Evolutionary conservation across 441 rosid genomes (phyloP).

Genomic region (Geranium incanum): DNA sequence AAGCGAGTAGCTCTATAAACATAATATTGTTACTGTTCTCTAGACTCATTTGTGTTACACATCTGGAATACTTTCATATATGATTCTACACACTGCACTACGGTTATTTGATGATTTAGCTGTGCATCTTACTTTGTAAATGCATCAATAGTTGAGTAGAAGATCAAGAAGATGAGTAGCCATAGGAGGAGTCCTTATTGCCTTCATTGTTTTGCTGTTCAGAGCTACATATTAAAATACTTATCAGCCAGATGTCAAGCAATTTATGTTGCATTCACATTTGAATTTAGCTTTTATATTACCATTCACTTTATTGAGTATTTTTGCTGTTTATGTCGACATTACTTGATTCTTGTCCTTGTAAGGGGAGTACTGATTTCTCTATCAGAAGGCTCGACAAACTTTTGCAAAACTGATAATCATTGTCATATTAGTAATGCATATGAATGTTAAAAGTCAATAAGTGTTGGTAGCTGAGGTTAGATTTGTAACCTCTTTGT

Average conservation of each 20-base stretch:
- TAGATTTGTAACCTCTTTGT: conserved; percentile 47
- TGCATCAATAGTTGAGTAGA: neutral
- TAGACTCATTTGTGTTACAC: conserved; percentile 1
- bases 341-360: conserved; percentile 21
- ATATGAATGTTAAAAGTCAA: conserved; percentile 9
- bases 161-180: conserved; percentile 23
- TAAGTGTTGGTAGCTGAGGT: neutral
- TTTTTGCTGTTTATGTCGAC: conserved; percentile 15
- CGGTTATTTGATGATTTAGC: neutral
- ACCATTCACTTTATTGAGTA: conserved; percentile 31
- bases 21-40: neutral
- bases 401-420: conserved; percentile 72
- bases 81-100: neutral
- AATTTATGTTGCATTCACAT: conserved; percentile 6
- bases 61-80: conserved; percentile 2
- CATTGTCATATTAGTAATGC: conserved; percentile 17
- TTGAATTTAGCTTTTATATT: conserved; percentile 9
- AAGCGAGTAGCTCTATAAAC: neutral
- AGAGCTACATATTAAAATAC: conserved; percentile 32
- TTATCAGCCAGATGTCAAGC: conserved; percentile 15
- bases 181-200: conserved; percentile 17
- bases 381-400: conserved; percentile 55
- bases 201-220: conserved; percentile 22
- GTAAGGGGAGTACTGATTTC: conserved; percentile 32
- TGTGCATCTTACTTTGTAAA: conserved; percentile 11